Evolutionary conservation across 1,139 yeast genomes (phyloP), one percentile per base, ranked within the genome.

Genomic region (Candida sp.): DNA sequence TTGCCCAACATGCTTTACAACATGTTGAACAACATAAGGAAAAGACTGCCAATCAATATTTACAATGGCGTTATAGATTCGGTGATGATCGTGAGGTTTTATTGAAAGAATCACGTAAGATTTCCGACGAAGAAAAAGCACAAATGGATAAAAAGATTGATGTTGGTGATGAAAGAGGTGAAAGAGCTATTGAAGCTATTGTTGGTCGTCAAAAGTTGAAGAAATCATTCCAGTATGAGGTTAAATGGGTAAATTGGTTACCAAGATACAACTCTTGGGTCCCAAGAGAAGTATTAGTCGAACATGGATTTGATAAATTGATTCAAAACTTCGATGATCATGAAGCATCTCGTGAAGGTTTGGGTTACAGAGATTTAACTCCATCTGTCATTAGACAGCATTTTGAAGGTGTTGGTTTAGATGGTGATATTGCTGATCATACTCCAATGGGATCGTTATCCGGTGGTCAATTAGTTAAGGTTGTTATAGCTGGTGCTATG

Each of bases 401-500:
- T 68, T 93, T 93, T 55, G 98, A 91, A 69, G 98, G 83, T 60
- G 96, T 93, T 56, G 99, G 99, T 46, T 77, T 93, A 53, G 99
- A 93, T 61, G 95, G 97, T 55, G 99, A 93, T 60, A 91, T 93
- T 70, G 98, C 98, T 34, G 97, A 93, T 65, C 98, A 93, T 66
- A 93, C 97, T 21, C 97, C 97, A 42, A 75, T 93, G 80, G 98
- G 98, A 21, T 89, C 97, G 8, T 76, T 93, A 50, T 90, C 97
- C 35, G 99, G 99, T 62, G 99, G 99, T 55, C 99, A 93, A 74
- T 79, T 91, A 63, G 99, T 93, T 50, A 93, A 93, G 71, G 98
- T 93, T 50, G 99, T 93, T 49, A 91, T 93, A 74, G 99, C 99
- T 15, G 98, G 98, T 68, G 98, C 98, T 52, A 93, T 93, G 95